Percentiles rank a stretch among this genome's conserved stretches.
Conservation (phyloP, 2,329 filamentous ascomycete genomes). For the Dothistroma septosporum region DNA sequence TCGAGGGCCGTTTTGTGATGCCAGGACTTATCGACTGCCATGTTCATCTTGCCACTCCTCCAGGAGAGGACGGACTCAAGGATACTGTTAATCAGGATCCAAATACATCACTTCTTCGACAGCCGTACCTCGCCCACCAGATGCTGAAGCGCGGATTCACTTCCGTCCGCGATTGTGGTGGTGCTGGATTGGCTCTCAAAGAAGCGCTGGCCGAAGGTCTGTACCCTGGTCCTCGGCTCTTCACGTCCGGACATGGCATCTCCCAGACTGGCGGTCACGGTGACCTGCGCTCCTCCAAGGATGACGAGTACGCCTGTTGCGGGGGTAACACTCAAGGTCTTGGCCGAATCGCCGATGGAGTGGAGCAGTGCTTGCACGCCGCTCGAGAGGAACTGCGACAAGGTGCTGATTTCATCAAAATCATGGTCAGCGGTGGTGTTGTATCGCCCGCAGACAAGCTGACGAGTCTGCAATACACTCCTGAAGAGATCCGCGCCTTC, state of each 20-base stretch:
- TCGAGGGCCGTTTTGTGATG: constrained; percentile 45
- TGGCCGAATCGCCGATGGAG: constrained; percentile 51
- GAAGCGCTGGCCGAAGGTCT: constrained; percentile 56
- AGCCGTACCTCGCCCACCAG: constrained; percentile 47
- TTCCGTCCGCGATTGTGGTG: constrained; percentile 55
- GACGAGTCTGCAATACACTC: constrained; percentile 54
- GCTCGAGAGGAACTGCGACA: constrained; percentile 53
- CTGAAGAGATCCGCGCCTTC: constrained; percentile 55
- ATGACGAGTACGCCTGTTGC: constrained; percentile 48
- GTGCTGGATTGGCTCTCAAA: constrained; percentile 52
- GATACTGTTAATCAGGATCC: constrained; percentile 37
- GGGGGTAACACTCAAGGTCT: constrained; percentile 41
- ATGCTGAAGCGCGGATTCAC: constrained; percentile 59
- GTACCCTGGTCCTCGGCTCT: constrained; percentile 53
- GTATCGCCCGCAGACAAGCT: constrained; percentile 53
- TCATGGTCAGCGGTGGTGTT: constrained; percentile 58
- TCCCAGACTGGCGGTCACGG: constrained; percentile 58
- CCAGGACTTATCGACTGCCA: constrained; percentile 53
- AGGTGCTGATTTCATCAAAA: constrained; percentile 60
- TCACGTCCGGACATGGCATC: constrained; percentile 53
- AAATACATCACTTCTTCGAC: constrained; percentile 41
- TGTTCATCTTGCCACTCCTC: constrained; percentile 47
- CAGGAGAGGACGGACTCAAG: constrained; percentile 39
- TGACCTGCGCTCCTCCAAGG: constrained; percentile 47
- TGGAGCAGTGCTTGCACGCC: constrained; percentile 51